Base-by-base conservation (phyloP, 805 yeast genomes). In the Cyberlindnera mrakii region DNA sequence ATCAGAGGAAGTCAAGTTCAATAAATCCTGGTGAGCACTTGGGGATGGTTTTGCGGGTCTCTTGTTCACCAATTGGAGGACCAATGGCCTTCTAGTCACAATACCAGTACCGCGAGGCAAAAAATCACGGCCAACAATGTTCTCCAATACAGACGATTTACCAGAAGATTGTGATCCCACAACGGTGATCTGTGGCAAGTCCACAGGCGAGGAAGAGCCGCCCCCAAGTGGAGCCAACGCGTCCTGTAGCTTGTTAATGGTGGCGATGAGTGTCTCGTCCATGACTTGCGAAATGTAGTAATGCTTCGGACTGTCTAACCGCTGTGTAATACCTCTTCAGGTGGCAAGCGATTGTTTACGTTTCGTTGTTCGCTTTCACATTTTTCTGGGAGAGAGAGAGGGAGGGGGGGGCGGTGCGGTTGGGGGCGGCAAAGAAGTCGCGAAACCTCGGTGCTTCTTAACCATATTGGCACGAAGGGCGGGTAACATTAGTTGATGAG, bases 81-180 rank as follows among this genome's bases (percentile, higher is more conserved):
- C 82, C 60, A 87, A 69, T 2, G 96, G 96, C 58, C 96, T 75
- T 70, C 96, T 76, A 19, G 96, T 87, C 50, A 87, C 96, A 51
- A 87, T 87, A 54, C 96, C 96, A 5, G 95, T 83, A 52, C 95
- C 96, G 67, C 96, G 74, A 43, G 96, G 96, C 50, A 88, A 69
- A 65, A 87, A 87, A 66, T 87, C 96, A 58, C 95, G 75, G 13
- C 96, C 96, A 34, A 89, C 96, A 51, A 87, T 85, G 67, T 87
- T 87, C 63, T 87, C 96, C 54, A 87, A 74, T 16, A 87, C 96
- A 0, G 95, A 86, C 19, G 91, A 82, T 66, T 87, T 87, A 50
- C 96, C 96, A 48, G 85, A 74, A 35, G 95, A 85, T 62, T 87
- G 96, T 5, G 95, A 86, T 33, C 96, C 96, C 36, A 87, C 96